phyloP scores from a whole-genome alignment of 2,329 filamentous ascomycete genomes.

The Teratosphaeria nubilosa region DNA sequence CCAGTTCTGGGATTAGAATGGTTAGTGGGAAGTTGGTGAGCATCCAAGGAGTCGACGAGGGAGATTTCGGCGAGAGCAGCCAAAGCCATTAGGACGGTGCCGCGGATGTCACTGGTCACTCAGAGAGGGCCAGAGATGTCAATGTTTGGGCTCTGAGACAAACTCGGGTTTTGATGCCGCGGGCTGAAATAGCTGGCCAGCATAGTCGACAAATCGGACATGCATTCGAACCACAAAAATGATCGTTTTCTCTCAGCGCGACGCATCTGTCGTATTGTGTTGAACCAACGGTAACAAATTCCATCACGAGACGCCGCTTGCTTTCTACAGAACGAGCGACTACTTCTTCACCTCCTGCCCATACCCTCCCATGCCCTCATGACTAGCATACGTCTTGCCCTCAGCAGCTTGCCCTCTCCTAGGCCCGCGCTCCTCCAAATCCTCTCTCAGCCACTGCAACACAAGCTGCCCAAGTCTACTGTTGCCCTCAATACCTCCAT shows the following conservation, averaged over 20 bases:
- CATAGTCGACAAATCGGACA: too few species aligned
- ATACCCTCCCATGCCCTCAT: constrained; percentile 54
- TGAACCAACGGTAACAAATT: neutral
- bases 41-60: too few species aligned
- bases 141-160: too few species aligned
- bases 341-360: constrained; percentile 42
- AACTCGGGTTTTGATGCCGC: too few species aligned
- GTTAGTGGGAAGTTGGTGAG: too few species aligned
- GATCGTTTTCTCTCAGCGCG: neutral
- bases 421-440: constrained; percentile 69
- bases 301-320: neutral
- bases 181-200: too few species aligned
- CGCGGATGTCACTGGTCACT: too few species aligned
- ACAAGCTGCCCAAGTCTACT: constrained; percentile 80
- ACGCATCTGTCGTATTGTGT: neutral
- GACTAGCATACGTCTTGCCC: constrained; percentile 53
- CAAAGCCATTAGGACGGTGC: too few species aligned
- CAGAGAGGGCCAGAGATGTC: too few species aligned
- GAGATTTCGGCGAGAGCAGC: too few species aligned
- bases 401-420: constrained; percentile 52
- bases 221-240: neutral
- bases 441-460: constrained; percentile 72
- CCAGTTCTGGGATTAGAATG: too few species aligned
- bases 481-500: constrained; percentile 52
- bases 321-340: neutral